Conservation (phyloP, 2,329 filamentous ascomycete genomes). For the Botrytis fragariae region DNA sequence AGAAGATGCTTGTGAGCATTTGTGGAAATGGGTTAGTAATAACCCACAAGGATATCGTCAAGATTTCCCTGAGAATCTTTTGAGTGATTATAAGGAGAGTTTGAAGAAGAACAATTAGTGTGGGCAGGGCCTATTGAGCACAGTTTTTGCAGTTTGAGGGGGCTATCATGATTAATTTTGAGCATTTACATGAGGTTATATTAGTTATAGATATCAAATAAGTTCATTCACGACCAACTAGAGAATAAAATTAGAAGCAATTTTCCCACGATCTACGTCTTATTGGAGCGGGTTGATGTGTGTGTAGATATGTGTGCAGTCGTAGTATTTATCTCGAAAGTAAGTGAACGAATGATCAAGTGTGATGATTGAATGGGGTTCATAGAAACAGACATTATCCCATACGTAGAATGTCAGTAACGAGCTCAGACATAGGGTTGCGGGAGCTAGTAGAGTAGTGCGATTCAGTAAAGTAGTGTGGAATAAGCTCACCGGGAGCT, state of each 20-base stretch:
- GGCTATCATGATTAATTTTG: slow-evolving; percentile 10
- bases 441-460: not conserved
- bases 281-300: not conserved
- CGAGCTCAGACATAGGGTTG: not conserved
- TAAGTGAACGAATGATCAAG: not conserved
- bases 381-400: not conserved
- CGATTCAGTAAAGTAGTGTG: not conserved
- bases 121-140: not conserved
- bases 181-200: slow-evolving; percentile 14
- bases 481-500: not conserved
- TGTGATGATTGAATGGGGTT: not conserved
- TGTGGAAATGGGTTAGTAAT: slow-evolving; percentile 97
- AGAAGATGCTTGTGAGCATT: slow-evolving; percentile 88
- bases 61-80: slow-evolving; percentile 77
- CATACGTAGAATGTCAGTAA: not conserved
- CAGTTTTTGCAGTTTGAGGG: not conserved
- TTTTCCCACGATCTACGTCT: not conserved
- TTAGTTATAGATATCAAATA: slow-evolving; percentile 12
- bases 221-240: not conserved
- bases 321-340: not conserved
- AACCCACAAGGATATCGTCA: slow-evolving; percentile 95
- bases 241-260: slow-evolving; percentile 2
- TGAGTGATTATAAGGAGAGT: slow-evolving; percentile 58
- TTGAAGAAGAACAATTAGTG: slow-evolving; percentile 7
- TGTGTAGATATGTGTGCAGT: not conserved